Evolutionary conservation across 1,284 basidiomycete genomes (phyloP).

Genomic region (Naganishia liquefaciens): DNA sequence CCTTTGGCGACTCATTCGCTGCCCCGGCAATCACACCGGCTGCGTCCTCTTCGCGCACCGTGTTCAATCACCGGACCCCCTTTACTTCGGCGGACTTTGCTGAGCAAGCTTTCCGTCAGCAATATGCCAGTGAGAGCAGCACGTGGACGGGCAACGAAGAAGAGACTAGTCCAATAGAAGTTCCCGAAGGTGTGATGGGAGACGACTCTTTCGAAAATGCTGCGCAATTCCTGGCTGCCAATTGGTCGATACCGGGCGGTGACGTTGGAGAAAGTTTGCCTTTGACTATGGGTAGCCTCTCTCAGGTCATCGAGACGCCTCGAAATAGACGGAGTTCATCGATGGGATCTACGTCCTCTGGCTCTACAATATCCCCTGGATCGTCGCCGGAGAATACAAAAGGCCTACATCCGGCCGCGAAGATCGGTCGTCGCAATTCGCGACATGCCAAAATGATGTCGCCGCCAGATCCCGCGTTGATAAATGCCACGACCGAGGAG

Average conservation of each 20-base stretch:
- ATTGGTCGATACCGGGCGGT: conserved; percentile 47
- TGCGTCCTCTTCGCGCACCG: conserved; percentile 14
- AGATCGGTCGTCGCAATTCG: conserved; percentile 27
- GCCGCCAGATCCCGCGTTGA: conserved; percentile 45
- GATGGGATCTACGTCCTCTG: conserved; percentile 7
- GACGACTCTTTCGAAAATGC: conserved; percentile 45
- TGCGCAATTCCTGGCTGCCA: conserved; percentile 29
- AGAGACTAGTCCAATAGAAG: conserved; percentile 24
- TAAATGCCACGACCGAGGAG: conserved; percentile 40
- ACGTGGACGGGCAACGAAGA: conserved; percentile 17
- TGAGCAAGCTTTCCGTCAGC: conserved; percentile 31
- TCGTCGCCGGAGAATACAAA: conserved; percentile 27
- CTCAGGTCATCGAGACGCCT: conserved; percentile 3
- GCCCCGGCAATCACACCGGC: conserved; percentile 23
- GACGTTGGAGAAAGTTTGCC: conserved; percentile 48
- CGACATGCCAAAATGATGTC: conserved; percentile 39
- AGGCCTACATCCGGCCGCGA: conserved; percentile 30
- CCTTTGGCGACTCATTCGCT: conserved; percentile 44
- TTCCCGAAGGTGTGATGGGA: conserved; percentile 26
- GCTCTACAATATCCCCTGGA: conserved; percentile 13
- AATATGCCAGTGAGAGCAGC: conserved; percentile 23
- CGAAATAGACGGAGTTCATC: conserved; percentile 5
- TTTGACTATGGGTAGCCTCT: conserved; percentile 34
- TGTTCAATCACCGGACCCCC: conserved; percentile 25
- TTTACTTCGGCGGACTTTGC: conserved; percentile 34